Evolutionary conservation across 495 filamentous ascomycete species (phyloP).

Genomic region (Neurospora sp.): DNA sequence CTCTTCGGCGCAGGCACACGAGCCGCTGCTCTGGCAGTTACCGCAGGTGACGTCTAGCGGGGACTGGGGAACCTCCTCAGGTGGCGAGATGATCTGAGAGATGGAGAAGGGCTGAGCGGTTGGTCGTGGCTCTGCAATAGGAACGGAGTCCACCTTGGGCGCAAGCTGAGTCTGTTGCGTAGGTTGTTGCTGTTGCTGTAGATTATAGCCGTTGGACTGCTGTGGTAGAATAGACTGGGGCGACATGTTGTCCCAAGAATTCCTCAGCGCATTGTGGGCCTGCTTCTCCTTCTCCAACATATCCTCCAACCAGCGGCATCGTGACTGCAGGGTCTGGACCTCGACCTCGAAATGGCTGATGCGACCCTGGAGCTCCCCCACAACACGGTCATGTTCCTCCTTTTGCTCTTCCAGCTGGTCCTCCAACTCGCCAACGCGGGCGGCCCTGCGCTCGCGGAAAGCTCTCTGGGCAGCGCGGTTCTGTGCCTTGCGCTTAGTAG

Average conservation of each 20-base stretch:
- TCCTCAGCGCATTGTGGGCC: slow-evolving; percentile 12
- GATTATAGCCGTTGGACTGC: background rate
- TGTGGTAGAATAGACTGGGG: background rate
- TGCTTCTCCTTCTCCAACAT: slow-evolving; percentile 33
- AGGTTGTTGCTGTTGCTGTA: slow-evolving; percentile 10
- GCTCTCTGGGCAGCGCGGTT: slow-evolving; percentile 88
- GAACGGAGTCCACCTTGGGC: background rate
- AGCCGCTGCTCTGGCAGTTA: slow-evolving; percentile 35
- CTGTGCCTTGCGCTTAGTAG: slow-evolving; percentile 86
- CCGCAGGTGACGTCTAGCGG: slow-evolving; percentile 36
- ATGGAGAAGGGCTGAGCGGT: slow-evolving; percentile 31
- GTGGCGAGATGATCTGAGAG: slow-evolving; percentile 38
- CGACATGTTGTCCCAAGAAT: slow-evolving; percentile 11
- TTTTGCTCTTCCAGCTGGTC: slow-evolving; percentile 63
- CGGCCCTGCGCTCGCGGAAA: slow-evolving; percentile 79
- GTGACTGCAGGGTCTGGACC: slow-evolving; percentile 30
- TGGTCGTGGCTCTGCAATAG: slow-evolving; percentile 20
- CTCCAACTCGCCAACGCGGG: slow-evolving; percentile 76
- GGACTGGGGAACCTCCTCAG: slow-evolving; percentile 18
- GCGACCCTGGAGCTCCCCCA: slow-evolving; percentile 36
- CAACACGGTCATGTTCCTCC: slow-evolving; percentile 35
- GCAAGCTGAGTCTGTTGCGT: background rate
- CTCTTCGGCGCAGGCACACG: slow-evolving; percentile 44
- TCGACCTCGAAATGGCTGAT: slow-evolving; percentile 36
- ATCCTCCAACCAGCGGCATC: slow-evolving; percentile 32